Base-by-base conservation (phyloP, 2,329 filamentous ascomycete species). In the Xylariaceae sp. region DNA sequence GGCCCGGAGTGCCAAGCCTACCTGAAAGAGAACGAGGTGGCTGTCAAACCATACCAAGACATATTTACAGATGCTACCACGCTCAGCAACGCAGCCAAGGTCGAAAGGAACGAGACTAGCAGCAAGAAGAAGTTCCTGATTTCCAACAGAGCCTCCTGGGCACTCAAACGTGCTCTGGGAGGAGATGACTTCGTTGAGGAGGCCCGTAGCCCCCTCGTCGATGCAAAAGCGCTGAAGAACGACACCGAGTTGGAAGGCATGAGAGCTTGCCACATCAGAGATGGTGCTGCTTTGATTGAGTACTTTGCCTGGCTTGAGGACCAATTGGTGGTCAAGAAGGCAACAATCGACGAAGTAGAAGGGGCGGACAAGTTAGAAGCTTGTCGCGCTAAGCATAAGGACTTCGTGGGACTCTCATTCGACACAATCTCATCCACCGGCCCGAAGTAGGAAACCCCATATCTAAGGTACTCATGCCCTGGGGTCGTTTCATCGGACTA, bases 251-350 rank as follows among this genome's bases (percentile, higher is more conserved):
- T 96, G 44, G 84, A 89, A 64, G 94, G 94, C 57, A 97, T 99
- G 94, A 83, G 91, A 58, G 83, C 88, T 54, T 97, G 94, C 68
- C 94, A 99, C 68, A 84, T 97, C 62, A 85, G 94, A 60, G 94
- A 99, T 66, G 94, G 94, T 46, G 91, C 90, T 46, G 92, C 94
- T 1, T 73, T 97, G 58, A 91, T 84, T 53, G 85, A 96, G 68
- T 99, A 91, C 70, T 96, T 99, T 70, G 90, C 94, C 9, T 99
- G 94, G 94, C 80, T 99, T 3, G 94, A 99, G 71, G 83, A 96
- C 65, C 87, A 96, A 67, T 76, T 99, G 29, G 69, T 89, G 55
- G 82, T 79, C 61, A 86, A 92, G 70, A 87, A 87, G 59, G 80
- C 80, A 1, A 80, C 76, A 3, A 72, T 99, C 6, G 91, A 97